Base-by-base conservation (phyloP, 768 basidiomycete genomes). In the Mycena venus region DNA sequence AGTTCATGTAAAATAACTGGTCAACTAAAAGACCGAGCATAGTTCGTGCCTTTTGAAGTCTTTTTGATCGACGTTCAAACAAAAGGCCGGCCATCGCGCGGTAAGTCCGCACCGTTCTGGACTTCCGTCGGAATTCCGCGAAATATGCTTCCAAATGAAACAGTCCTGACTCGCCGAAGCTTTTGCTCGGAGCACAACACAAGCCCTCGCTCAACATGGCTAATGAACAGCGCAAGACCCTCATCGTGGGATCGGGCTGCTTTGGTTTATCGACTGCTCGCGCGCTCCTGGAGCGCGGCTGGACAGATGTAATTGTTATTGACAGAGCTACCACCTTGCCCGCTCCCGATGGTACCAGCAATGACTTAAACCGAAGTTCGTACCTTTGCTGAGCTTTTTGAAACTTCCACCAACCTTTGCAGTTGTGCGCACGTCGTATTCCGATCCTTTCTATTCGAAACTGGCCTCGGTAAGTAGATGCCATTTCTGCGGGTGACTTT, bases 231-330 rank as follows among this genome's bases (percentile, higher is more conserved):
- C 79, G 84, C 77, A 83, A 81, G 62, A 85, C 93, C 55, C 79
- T 96, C 63, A 92, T 97, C 73, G 86, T 96, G 51, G 96, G 96
- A 31, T 92, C 94, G 47, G 96, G 96, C 6, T 92, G 92, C 75
- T 97, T 97, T 80, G 97, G 97, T 8, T 85, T 95, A 61, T 97
- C 96, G 21, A 94, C 97, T 0, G 97, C 96, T 2, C 89, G 91
- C 76, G 91, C 95, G 80, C 91, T 98, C 63, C 86, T 97, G 60
- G 81, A 85, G 67, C 85, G 92, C 72, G 93, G 94, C 21, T 96
- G 92, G 83, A 86, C 82, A 19, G 79, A 92, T 70, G 88, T 98
- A 74, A 95, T 91, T 0, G 83, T 98, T 9, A 86, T 98, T 60
- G 97, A 98, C 80, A 89, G 92, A 75, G 90, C 94, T 9, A 78